These are phyloP conservation scores for Camelina laxa DNA, from an alignment of 345 rosid species.

Conservation along the genomic window DNA sequence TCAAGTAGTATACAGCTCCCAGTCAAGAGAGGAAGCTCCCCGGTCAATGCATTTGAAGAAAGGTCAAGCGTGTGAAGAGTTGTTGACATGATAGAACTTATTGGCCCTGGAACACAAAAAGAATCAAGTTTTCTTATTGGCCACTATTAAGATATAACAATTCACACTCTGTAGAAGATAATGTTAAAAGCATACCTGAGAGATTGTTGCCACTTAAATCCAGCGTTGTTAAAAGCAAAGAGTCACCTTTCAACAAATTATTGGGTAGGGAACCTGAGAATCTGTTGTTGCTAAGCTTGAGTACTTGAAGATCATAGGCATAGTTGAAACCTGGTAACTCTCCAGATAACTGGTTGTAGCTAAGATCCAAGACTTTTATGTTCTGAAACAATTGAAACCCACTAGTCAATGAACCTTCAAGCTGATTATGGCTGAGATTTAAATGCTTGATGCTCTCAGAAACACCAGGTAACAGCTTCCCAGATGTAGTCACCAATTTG, in stretches of 20 bases:
- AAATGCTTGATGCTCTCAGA: constrained; percentile 77
- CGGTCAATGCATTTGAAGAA: constrained; percentile 76
- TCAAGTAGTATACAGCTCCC: constrained; percentile 82
- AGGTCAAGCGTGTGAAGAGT: constrained; percentile 70
- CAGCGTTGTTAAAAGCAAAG: constrained; percentile 70
- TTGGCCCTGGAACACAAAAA: constrained; percentile 64
- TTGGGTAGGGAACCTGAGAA: constrained; percentile 88
- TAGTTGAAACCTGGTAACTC: constrained; percentile 91
- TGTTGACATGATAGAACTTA: constrained; percentile 82
- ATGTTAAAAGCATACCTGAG: constrained; percentile 60
- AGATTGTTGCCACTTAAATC: constrained; percentile 96
- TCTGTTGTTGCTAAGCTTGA: constrained; percentile 83
- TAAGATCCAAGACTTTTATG: constrained; percentile 83
- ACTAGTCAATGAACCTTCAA: constrained; percentile 76
- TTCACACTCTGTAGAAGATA: constrained; percentile 7
- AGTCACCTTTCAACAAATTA: constrained; percentile 87
- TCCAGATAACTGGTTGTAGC: constrained; percentile 91
- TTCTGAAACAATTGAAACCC: constrained; percentile 73
- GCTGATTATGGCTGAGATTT: constrained; percentile 87
- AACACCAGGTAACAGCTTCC: constrained; percentile 75
- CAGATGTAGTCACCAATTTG: constrained; percentile 58
- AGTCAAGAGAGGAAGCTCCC: constrained; percentile 88
- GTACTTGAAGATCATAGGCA: constrained; percentile 90
- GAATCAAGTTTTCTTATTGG: constrained; percentile 1
- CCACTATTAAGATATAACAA: constrained; percentile 3